Evolutionary conservation across 345 rosid species (phyloP).

Genomic region (Excoecaria cochinchinensis): DNA sequence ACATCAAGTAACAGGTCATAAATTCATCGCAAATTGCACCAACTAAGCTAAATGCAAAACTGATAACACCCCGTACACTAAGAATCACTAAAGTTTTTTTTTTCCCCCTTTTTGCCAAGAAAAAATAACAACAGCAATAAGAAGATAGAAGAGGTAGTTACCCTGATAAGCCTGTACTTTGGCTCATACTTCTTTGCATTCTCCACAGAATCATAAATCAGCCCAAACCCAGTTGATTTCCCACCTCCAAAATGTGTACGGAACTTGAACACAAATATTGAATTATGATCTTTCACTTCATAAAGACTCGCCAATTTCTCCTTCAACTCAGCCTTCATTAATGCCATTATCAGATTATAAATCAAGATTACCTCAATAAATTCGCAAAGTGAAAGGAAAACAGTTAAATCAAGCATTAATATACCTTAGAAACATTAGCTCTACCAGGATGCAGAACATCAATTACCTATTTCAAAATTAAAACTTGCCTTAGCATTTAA

Average conservation of each 20-base stretch:
- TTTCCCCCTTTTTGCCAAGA: too few relatives aligned
- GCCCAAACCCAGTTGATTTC: slow-evolving; percentile 93
- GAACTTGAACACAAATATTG: slow-evolving; percentile 95
- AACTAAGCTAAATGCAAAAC: too few relatives aligned
- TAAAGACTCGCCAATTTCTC: slow-evolving; percentile 81
- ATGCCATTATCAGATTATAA: not conserved
- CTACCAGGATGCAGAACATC: slow-evolving; percentile 97
- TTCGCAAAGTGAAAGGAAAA: slow-evolving; percentile 33
- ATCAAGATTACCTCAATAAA: not conserved
- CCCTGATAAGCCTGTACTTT: slow-evolving; percentile 97
- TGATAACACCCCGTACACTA: not conserved
- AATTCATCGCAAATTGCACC: not conserved
- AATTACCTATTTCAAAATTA: slow-evolving; percentile 51
- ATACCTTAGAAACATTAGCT: slow-evolving; percentile 92
- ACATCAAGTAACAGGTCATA: not conserved
- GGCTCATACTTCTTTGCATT: slow-evolving; percentile 94
- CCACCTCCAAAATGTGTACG: slow-evolving; percentile 99
- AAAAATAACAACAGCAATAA: not conserved
- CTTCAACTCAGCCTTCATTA: slow-evolving; percentile 69
- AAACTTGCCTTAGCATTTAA: not conserved
- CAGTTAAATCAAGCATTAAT: not conserved
- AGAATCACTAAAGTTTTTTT: not conserved
- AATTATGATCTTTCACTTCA: slow-evolving; percentile 82
- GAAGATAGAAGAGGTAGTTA: slow-evolving; percentile 18
- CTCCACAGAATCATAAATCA: slow-evolving; percentile 86